Evolutionary conservation across 805 yeast species (phyloP), one percentile per base, ranked within the genome.

Genomic region (Candida awuae): DNA sequence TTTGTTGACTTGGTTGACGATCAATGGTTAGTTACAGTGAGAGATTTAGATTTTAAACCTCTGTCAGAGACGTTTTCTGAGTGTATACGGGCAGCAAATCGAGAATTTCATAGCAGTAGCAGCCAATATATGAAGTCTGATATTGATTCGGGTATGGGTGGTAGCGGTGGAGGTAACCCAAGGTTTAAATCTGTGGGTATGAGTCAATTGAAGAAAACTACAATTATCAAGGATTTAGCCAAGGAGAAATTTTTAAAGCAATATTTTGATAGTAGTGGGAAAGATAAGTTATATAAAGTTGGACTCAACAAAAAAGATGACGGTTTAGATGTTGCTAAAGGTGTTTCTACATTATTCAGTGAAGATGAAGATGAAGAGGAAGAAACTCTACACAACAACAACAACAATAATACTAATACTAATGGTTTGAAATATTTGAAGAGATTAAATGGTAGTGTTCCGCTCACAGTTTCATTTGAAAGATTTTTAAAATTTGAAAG

Each of bases 401-500:
- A n/a, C n/a, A n/a, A n/a, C n/a, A n/a, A n/a, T n/a, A 29, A 32
- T 16, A 25, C 33, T 25, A 14, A n/a, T 16, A 29, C 15, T 23
- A 19, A 37, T 12, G 42, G 35, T 9, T 14, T 12, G 6, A 32
- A 29, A 20, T 42, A 44, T 28, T 49, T 47, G 25, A 68, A 64
- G 39, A 65, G 66, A 34, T 66, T 83, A 15, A 70, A 71, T 27
- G 68, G 73, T 2, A 50, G 62, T 18, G 46, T 79, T 4, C 70
- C 79, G 2, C 56, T 86, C 19, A 66, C 79, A 0, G 66, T 86
- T 52, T 80, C 77, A 51, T 65, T 83, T 37, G 71, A 74, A 23
- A 66, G 92, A 48, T 87, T 73, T 49, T 67, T 83, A 37, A 80
- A 85, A 52, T 61, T 71, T 25, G 67, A 79, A 51, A 71, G 97